phyloP scores from a whole-genome alignment of 2,329 filamentous ascomycete species.

The Penicillium griseofulvum region DNA sequence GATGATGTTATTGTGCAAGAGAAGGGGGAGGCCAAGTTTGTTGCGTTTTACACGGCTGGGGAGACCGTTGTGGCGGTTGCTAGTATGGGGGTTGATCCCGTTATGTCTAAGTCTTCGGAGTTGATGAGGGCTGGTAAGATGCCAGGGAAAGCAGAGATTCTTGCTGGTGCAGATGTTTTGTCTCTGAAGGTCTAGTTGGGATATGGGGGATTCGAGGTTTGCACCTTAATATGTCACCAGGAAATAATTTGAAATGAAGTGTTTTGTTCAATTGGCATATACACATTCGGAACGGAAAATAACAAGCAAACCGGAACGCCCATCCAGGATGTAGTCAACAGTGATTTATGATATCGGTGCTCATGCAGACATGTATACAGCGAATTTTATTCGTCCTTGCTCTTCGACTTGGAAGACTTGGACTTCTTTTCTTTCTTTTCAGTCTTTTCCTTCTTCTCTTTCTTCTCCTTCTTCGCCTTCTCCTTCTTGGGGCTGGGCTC shows the following conservation, averaged over 20 bases:
- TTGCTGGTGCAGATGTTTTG: constrained; percentile 50
- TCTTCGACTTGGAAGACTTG: constrained; percentile 13
- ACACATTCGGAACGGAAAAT: constrained; percentile 18
- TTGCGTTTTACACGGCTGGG: constrained; percentile 83
- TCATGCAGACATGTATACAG: constrained; percentile 4
- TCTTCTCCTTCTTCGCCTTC: constrained; percentile 21
- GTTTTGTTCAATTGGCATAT: constrained; percentile 11
- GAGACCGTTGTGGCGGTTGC: constrained; percentile 87
- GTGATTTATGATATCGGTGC: constrained; percentile 10
- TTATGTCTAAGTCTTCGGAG: constrained; percentile 78
- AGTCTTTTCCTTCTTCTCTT: constrained; percentile 24
- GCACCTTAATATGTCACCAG: constrained; percentile 4
- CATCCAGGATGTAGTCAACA: constrained; percentile 6
- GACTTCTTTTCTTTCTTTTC: constrained; percentile 11
- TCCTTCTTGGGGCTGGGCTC: constrained; percentile 13
- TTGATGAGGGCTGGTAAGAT: constrained; percentile 81
- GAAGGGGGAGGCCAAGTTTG: constrained; percentile 74
- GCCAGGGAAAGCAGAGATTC: constrained; percentile 74
- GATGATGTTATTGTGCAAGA: constrained; percentile 82
- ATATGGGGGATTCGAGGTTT: not conserved
- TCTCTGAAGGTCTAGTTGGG: constrained; percentile 16
- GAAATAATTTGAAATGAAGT: constrained; percentile 1
- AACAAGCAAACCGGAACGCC: constrained; percentile 11
- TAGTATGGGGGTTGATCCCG: constrained; percentile 85
- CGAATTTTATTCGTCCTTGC: constrained; percentile 4